Conservation (phyloP, 805 yeast species). For the Cyberlindnera sargentensis region DNA sequence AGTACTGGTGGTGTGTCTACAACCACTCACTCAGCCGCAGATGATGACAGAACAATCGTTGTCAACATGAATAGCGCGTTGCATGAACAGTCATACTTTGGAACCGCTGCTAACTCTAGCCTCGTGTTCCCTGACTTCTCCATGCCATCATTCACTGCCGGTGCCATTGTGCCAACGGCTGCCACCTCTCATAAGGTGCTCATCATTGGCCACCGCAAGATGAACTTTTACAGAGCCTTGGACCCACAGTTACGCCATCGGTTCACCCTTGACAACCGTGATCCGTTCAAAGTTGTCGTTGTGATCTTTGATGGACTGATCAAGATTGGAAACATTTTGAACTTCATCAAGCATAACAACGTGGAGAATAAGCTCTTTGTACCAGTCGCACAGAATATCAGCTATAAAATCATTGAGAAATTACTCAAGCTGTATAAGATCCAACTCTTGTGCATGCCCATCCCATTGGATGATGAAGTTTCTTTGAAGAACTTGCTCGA, state of each 20-base stretch:
- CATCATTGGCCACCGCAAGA: slow-evolving; percentile 21
- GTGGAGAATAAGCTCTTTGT: slow-evolving; percentile 13
- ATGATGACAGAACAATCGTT: slow-evolving; percentile 22
- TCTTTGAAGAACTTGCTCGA: slow-evolving; percentile 17
- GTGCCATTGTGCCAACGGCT: background rate
- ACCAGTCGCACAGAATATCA: slow-evolving; percentile 22
- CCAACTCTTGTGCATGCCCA: slow-evolving; percentile 21
- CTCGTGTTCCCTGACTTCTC: slow-evolving; percentile 18
- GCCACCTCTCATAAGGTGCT: slow-evolving; percentile 12
- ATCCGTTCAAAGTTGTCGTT: slow-evolving; percentile 14
- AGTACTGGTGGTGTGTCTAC: background rate
- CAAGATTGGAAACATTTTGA: slow-evolving; percentile 24
- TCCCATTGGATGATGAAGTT: slow-evolving; percentile 13
- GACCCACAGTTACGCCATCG: slow-evolving; percentile 7
- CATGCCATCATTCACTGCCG: background rate
- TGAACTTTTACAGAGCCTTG: slow-evolving; percentile 14
- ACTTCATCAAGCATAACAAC: slow-evolving; percentile 17
- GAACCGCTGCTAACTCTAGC: slow-evolving; percentile 4
- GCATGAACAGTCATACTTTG: slow-evolving; percentile 2
- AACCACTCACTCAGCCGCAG: background rate
- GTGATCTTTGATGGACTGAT: slow-evolving; percentile 23
- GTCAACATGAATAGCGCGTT: slow-evolving; percentile 15
- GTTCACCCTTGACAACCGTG: slow-evolving; percentile 17
- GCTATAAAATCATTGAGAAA: slow-evolving; percentile 13
- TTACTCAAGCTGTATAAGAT: slow-evolving; percentile 13